Percentiles rank a stretch among this genome's conserved stretches.
Conservation (phyloP, 768 basidiomycete genomes). For the Mycena rebaudengoi region DNA sequence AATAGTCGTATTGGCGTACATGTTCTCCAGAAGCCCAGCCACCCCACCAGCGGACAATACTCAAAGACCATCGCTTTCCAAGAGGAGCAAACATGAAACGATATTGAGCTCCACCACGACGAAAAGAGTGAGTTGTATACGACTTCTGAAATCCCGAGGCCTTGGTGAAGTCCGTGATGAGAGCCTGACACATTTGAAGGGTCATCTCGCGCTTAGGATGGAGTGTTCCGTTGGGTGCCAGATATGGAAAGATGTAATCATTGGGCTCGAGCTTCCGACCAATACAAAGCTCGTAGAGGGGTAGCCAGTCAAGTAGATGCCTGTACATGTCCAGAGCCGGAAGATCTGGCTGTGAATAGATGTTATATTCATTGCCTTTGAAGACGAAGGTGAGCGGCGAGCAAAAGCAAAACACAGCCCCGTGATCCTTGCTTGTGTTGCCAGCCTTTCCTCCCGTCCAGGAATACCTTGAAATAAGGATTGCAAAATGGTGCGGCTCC, state of each 20-base stretch:
- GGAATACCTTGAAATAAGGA: constrained; percentile 29
- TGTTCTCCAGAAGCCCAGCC: constrained; percentile 49
- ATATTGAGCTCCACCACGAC: constrained; percentile 49
- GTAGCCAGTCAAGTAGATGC: constrained; percentile 34
- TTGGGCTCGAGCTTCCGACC: constrained; percentile 29
- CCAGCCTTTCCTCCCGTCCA: constrained; percentile 40
- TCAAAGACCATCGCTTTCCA: constrained; percentile 44
- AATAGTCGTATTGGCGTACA: constrained; percentile 29
- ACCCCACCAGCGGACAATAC: constrained; percentile 49
- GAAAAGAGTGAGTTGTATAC: constrained; percentile 45
- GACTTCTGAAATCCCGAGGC: constrained; percentile 31
- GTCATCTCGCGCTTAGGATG: constrained; percentile 33
- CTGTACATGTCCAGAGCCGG: constrained; percentile 38
- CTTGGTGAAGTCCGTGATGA: constrained; percentile 36
- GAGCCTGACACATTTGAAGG: constrained; percentile 36
- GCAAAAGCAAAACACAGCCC: not conserved
- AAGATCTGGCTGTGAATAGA: constrained; percentile 41
- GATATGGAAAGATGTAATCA: constrained; percentile 45
- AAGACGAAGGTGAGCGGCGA: not conserved
- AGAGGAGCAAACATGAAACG: constrained; percentile 47
- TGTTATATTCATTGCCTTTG: constrained; percentile 39
- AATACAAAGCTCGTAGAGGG: constrained; percentile 28
- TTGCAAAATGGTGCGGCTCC: constrained; percentile 27
- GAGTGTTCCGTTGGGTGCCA: constrained; percentile 36
- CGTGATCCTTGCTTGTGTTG: constrained; percentile 33